phyloP scores from a whole-genome alignment of 2,329 filamentous ascomycete species.

The Phyllosticta citriasiana region DNA sequence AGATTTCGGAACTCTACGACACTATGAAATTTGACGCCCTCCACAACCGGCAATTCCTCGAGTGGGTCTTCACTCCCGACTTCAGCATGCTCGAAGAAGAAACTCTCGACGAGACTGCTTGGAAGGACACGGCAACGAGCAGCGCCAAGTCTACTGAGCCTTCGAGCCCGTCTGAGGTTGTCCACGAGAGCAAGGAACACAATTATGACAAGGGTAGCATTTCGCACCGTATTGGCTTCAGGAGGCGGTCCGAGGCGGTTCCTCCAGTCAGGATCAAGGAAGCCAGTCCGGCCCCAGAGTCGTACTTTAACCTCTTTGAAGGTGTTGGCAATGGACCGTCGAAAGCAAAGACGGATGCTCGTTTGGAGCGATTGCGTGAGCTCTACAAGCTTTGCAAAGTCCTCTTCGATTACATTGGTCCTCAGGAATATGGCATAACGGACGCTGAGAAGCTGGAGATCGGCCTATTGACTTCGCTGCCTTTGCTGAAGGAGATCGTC shows the following conservation, averaged over 20 bases:
- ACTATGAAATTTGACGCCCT: constrained; percentile 99
- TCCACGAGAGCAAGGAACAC: constrained; percentile 9
- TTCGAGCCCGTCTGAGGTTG: constrained; percentile 23
- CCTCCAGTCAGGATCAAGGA: constrained; percentile 12
- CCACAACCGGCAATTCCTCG: constrained; percentile 90
- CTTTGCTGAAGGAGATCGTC: constrained; percentile 91
- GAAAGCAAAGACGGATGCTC: constrained; percentile 71
- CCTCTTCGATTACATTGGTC: constrained; percentile 95
- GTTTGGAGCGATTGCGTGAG: constrained; percentile 81
- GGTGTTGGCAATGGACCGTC: constrained; percentile 49
- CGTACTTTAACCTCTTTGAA: constrained; percentile 85
- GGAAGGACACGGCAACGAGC: constrained; percentile 23
- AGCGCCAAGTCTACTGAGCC: constrained; percentile 16
- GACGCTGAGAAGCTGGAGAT: constrained; percentile 98
- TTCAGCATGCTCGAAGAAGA: constrained; percentile 64
- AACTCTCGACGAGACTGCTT: constrained; percentile 33
- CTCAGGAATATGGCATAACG: constrained; percentile 94
- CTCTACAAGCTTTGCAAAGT: constrained; percentile 91
- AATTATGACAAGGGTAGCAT: constrained; percentile 28
- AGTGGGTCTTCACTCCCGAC: constrained; percentile 93
- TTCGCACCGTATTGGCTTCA: constrained; percentile 42
- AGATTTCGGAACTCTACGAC: constrained; percentile 96
- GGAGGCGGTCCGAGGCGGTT: constrained; percentile 38
- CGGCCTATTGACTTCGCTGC: constrained; percentile 83
- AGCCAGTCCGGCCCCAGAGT: constrained; percentile 27